Conservation (phyloP, 2,329 filamentous ascomycete genomes). For the Monascus ruber region DNA sequence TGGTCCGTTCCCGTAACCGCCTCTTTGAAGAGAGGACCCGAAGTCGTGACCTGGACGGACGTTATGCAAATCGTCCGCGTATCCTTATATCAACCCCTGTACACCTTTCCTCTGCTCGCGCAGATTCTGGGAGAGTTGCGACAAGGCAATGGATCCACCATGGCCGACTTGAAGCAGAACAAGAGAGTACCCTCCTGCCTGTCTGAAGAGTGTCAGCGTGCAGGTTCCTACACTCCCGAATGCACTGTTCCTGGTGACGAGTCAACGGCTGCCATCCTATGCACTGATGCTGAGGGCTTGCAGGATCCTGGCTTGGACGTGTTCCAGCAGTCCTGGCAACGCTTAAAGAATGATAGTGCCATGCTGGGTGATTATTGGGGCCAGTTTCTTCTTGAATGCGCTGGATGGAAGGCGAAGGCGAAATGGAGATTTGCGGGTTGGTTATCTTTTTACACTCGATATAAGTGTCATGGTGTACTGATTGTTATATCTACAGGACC, state of each 20-base stretch:
- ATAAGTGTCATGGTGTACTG: neutral
- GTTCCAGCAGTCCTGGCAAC: slow-evolving; percentile 14
- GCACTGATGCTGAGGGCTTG: slow-evolving; percentile 18
- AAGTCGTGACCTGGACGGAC: slow-evolving; percentile 26
- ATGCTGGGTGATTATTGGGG: slow-evolving; percentile 29
- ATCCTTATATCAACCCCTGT: slow-evolving; percentile 22
- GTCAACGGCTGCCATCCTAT: slow-evolving; percentile 20
- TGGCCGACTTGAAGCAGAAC: slow-evolving; percentile 21
- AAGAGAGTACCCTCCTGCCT: slow-evolving; percentile 15
- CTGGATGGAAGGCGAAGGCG: slow-evolving; percentile 23
- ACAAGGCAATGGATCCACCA: slow-evolving; percentile 13
- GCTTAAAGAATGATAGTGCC: slow-evolving; percentile 13
- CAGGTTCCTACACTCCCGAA: slow-evolving; percentile 20
- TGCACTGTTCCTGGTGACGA: slow-evolving; percentile 16
- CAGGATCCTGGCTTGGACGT: slow-evolving; percentile 6
- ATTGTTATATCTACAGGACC: slow-evolving; percentile 10
- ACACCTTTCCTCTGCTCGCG: slow-evolving; percentile 17
- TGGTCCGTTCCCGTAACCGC: slow-evolving; percentile 19
- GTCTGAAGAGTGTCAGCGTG: slow-evolving; percentile 15
- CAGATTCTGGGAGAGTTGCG: slow-evolving; percentile 13
- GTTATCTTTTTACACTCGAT: neutral
- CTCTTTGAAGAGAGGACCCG: slow-evolving; percentile 18
- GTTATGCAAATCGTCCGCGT: slow-evolving; percentile 18
- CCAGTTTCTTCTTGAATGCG: slow-evolving; percentile 22
- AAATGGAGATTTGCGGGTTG: slow-evolving; percentile 26